Conservation (phyloP, 225 moss, liverwort and hornwort species). For the Antitrichia curtipendula region DNA sequence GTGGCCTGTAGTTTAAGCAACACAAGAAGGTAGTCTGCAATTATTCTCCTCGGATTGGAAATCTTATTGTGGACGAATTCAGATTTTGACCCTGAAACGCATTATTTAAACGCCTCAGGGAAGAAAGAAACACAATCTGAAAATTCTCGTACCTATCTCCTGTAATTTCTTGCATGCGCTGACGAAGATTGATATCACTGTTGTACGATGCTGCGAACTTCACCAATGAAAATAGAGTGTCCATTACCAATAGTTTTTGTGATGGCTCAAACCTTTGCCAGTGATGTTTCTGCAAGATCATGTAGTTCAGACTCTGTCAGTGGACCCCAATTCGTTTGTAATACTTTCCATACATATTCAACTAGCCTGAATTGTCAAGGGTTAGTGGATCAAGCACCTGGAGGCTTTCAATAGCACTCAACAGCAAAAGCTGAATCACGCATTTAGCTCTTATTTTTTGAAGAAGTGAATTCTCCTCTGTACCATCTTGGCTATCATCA, state of each 20-base stretch:
- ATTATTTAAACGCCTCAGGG: not conserved
- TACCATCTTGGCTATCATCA: slow-evolving; percentile 29
- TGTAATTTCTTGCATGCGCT: slow-evolving; percentile 54
- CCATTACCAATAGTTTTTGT: slow-evolving; percentile 72
- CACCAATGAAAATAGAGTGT: slow-evolving; percentile 68
- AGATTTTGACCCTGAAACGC: not conserved
- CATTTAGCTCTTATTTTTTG: slow-evolving; percentile 66
- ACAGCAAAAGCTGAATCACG: slow-evolving; percentile 24
- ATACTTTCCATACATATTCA: not conserved
- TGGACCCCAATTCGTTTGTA: not conserved
- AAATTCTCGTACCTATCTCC: slow-evolving; percentile 42
- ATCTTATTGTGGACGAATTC: not conserved
- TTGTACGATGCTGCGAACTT: slow-evolving; percentile 84
- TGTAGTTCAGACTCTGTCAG: not conserved
- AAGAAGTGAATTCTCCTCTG: slow-evolving; percentile 43
- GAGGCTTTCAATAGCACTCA: slow-evolving; percentile 74
- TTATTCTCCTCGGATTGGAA: not conserved
- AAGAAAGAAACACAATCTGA: not conserved
- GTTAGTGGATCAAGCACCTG: slow-evolving; percentile 32
- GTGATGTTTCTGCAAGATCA: slow-evolving; percentile 59
- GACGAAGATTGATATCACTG: slow-evolving; percentile 57
- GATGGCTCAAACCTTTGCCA: slow-evolving; percentile 63
- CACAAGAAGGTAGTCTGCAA: not conserved
- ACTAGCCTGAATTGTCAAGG: not conserved
- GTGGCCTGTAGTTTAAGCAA: slow-evolving; percentile 33